These are phyloP conservation scores for Salix dunnii DNA, from an alignment of 345 rosid species.

Conservation along the genomic window DNA sequence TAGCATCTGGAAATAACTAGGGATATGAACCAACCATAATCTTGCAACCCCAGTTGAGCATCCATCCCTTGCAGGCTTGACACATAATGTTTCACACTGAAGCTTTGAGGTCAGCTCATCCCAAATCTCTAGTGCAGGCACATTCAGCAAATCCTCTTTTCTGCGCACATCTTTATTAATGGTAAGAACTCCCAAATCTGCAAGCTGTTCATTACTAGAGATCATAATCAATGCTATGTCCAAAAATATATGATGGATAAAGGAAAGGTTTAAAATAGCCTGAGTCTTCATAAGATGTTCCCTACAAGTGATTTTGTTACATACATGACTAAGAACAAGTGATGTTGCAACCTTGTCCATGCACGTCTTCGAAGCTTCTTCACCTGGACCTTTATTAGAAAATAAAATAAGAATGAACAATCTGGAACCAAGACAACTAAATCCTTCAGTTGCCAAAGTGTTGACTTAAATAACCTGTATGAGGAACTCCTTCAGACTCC, in stretches of 20 bases:
- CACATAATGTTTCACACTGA: slow-evolving; percentile 69
- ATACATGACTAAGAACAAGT: slow-evolving; percentile 68
- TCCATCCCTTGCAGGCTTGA: slow-evolving; percentile 95
- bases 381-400: slow-evolving; percentile 71
- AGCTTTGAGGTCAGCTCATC: slow-evolving; percentile 58
- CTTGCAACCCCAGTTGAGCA: slow-evolving; percentile 98
- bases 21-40: slow-evolving; percentile 53
- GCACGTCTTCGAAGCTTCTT: slow-evolving; percentile 69
- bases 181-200: slow-evolving; percentile 72
- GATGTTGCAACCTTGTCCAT: slow-evolving; percentile 93
- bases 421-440: not conserved
- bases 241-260: not conserved
- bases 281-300: not conserved
- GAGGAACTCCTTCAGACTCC: slow-evolving; percentile 73
- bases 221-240: slow-evolving; percentile 11
- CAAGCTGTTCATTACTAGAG: slow-evolving; percentile 50
- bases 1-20: slow-evolving; percentile 2
- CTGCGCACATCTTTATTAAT: slow-evolving; percentile 66
- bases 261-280: not conserved
- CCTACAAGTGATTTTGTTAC: slow-evolving; percentile 19
- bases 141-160: slow-evolving; percentile 59
- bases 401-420: slow-evolving; percentile 19
- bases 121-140: slow-evolving; percentile 52
- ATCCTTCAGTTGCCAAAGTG: not conserved
- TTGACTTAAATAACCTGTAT: slow-evolving; percentile 53